Evolutionary conservation across 257 asterid genomes (phyloP).

Genomic region (Salvia miltiorrhiza): DNA sequence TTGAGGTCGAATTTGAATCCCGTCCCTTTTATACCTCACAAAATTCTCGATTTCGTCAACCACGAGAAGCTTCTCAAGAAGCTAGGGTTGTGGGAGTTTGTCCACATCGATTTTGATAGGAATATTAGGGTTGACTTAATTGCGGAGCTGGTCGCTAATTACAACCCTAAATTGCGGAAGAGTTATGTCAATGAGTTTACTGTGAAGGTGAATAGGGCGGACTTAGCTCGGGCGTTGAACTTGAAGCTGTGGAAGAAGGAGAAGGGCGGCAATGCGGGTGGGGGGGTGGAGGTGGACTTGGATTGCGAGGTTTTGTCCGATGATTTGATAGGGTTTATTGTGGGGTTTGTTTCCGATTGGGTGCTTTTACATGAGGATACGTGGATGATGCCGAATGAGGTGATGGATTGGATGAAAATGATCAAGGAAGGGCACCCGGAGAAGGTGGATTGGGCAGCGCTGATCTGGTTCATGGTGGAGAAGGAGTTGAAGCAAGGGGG

Average conservation of each 20-base stretch:
- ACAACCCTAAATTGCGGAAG: constrained; percentile 42
- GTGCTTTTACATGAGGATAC: constrained; percentile 75
- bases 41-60: constrained; percentile 40
- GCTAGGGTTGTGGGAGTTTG: constrained; percentile 84
- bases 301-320: constrained; percentile 44
- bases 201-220: constrained; percentile 56
- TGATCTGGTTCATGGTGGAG: constrained; percentile 90
- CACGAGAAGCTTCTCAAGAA: constrained; percentile 60
- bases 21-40: constrained; percentile 58
- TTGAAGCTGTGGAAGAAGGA: constrained; percentile 62
- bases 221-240: constrained; percentile 63
- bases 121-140: constrained; percentile 57
- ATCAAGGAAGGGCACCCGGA: constrained; percentile 79
- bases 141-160: constrained; percentile 61
- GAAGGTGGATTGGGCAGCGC: constrained; percentile 86
- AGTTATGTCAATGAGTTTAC: constrained; percentile 48
- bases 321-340: constrained; percentile 48
- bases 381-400: constrained; percentile 77
- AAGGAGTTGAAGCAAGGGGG: constrained; percentile 73
- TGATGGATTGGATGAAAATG: constrained; percentile 48
- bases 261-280: constrained; percentile 33
- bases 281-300: constrained; percentile 48
- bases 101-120: constrained; percentile 56
- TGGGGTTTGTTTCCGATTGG: constrained; percentile 55
- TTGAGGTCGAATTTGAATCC: constrained; percentile 53